Base-by-base conservation (phyloP, 2,329 filamentous ascomycete genomes). In the Aspergillus sp. region DNA sequence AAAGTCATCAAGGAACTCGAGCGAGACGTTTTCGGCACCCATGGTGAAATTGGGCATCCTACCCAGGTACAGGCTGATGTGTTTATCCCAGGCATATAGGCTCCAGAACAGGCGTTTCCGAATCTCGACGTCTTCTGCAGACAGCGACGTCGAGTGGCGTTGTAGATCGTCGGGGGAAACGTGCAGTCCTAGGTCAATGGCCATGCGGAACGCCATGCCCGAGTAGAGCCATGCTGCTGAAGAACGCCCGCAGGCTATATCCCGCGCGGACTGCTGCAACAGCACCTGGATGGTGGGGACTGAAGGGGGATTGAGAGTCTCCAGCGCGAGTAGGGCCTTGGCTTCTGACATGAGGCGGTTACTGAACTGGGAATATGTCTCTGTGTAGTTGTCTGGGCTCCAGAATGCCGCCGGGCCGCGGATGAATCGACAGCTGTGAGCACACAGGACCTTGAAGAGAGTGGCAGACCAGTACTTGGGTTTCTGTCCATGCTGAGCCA, bases 51-150 rank as follows among this genome's bases (percentile, higher is more conserved):
- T 59, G 14, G 65, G 65, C 58, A 64, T 64, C 21, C 65, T 55
- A 4, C 66, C 65, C 4, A 67, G 53, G 41, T 67, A 67, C 10
- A 67, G 41, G 42, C 64, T 67, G 23, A 67, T 58, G 9, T 60
- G 60, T 47, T 68, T 68, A 47, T 68, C 65, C 65, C 65, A 68
- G 9, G 63, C 59, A 48, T 68, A 68, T 34, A 62, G 62, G 31
- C 60, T 63, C 65, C 65, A 68, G 34, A 68, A 68, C 3, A 68
- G 52, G 5, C 66, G 59, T 42, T 62, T 61, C 25, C 65, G 57
- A 13, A 67, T 61, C 42, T 68, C 66, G 19, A 67, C 56, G 25
- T 68, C 65, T 50, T 67, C 65, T 0, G 64, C 42, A 2, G 59
- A 65, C 20, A 66, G 43, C 14, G 34, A 38, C 29, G 58, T 58